These are phyloP conservation scores for Ceratocystis eucalypticola DNA, from an alignment of 2,329 filamentous ascomycete species.

Conservation along the genomic window DNA sequence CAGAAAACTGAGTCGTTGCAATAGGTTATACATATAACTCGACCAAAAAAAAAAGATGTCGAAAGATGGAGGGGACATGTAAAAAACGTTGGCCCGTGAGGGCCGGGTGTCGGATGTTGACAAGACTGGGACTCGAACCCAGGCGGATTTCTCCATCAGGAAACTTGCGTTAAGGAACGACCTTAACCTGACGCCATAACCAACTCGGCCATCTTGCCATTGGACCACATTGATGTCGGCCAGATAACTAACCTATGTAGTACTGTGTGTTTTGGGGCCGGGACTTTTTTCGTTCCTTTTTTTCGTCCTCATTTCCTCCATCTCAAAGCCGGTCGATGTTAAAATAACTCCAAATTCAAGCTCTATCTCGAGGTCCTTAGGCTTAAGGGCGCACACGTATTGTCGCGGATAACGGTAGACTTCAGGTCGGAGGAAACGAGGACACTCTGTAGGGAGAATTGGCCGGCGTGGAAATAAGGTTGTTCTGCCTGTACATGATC, in stretches of 20 bases:
- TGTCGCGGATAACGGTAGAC: too few species aligned
- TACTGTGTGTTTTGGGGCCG: too few species aligned
- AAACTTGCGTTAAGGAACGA: conserved; percentile 21
- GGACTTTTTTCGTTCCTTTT: neutral
- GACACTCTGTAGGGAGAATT: neutral
- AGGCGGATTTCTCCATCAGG: conserved; percentile 19
- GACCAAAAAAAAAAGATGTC: too few species aligned
- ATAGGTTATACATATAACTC: too few species aligned
- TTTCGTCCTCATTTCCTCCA: neutral
- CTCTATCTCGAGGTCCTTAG: too few species aligned
- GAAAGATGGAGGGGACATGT: too few species aligned
- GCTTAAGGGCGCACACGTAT: too few species aligned
- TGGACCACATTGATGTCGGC: neutral
- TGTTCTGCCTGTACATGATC: neutral
- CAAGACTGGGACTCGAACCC: conserved; percentile 20
- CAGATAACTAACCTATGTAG: too few species aligned
- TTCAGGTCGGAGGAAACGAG: too few species aligned
- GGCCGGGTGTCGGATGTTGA: neutral
- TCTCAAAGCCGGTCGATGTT: neutral
- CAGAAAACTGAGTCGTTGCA: too few species aligned
- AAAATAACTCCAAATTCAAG: too few species aligned
- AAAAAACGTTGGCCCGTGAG: too few species aligned
- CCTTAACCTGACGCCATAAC: conserved; percentile 29
- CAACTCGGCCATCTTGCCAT: conserved; percentile 27
- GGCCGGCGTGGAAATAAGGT: neutral